Percentiles rank a stretch among this genome's conserved stretches.
These are phyloP conservation scores for Cyclotella baltica DNA, from an alignment of 108 stramenopile genomes.

Conservation along the genomic window DNA sequence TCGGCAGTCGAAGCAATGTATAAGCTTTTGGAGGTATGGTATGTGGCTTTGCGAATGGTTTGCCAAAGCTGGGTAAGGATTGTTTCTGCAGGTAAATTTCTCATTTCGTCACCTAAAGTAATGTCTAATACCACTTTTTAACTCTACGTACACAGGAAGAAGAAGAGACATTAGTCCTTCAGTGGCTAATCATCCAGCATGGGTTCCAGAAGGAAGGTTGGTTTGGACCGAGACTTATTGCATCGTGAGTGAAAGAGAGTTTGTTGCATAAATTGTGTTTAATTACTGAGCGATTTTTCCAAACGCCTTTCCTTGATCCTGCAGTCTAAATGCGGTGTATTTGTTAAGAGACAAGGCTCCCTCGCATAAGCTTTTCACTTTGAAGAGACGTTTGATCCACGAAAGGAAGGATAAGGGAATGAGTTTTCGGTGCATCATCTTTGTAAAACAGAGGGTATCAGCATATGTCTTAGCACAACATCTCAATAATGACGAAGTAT, in stretches of 20 bases:
- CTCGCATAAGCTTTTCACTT: constrained; percentile 35
- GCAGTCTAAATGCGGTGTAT: constrained; percentile 9
- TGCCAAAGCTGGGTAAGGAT: constrained; percentile 57
- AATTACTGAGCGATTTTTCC: background rate
- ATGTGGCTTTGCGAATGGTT: constrained; percentile 50
- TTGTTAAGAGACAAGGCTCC: constrained; percentile 5
- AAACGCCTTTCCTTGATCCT: background rate
- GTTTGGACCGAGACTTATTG: constrained; percentile 20
- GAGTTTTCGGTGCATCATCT: constrained; percentile 47
- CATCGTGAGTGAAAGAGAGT: constrained; percentile 29
- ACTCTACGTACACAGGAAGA: too few relatives aligned
- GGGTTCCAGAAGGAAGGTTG: constrained; percentile 33
- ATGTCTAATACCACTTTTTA: too few relatives aligned
- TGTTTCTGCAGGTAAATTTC: too few relatives aligned
- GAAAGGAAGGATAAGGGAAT: constrained; percentile 38
- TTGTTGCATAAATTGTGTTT: background rate
- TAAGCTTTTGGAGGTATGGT: constrained; percentile 47
- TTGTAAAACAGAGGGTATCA: constrained; percentile 46
- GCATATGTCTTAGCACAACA: constrained; percentile 39
- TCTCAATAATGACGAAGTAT: constrained; percentile 28
- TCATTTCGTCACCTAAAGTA: too few relatives aligned
- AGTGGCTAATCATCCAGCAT: constrained; percentile 43
- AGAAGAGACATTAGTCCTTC: constrained; percentile 43
- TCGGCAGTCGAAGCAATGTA: constrained; percentile 16
- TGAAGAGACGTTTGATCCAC: constrained; percentile 23